A percentile compares a stretch with the other conserved stretches of the same genome.
Conservation (phyloP, 495 filamentous ascomycete genomes). For the Cetradonia linearis region DNA sequence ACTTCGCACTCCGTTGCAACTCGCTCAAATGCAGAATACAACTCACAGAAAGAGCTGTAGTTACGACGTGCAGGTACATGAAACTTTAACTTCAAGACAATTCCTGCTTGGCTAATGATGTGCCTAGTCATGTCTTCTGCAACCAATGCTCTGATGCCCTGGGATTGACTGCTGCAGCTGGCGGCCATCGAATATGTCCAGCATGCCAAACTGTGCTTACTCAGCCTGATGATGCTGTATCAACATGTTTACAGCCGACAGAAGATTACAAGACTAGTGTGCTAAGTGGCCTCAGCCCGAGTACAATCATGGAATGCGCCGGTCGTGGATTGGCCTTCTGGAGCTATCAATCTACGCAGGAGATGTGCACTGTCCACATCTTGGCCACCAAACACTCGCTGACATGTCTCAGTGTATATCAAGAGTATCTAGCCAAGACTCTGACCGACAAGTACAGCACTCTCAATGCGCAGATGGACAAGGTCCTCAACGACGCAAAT, state of each 20-base stretch:
- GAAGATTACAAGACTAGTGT: conserved; percentile 94
- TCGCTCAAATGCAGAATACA: conserved; percentile 65
- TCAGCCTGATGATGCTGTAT: conserved; percentile 69
- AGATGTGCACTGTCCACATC: conserved; percentile 50
- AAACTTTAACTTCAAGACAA: not conserved
- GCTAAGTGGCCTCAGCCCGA: conserved; percentile 74
- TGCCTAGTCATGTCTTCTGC: conserved; percentile 75
- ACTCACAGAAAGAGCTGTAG: conserved; percentile 66
- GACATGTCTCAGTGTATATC: conserved; percentile 54
- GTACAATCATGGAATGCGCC: conserved; percentile 82
- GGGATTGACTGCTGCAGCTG: conserved; percentile 50
- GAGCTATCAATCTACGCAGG: conserved; percentile 83
- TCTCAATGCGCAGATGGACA: conserved; percentile 65
- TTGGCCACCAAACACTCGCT: conserved; percentile 15
- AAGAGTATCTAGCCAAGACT: conserved; percentile 62
- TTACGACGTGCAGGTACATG: conserved; percentile 79
- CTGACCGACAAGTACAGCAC: conserved; percentile 64
- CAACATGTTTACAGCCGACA: conserved; percentile 66
- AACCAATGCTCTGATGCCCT: conserved; percentile 58
- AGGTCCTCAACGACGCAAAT: conserved; percentile 73
- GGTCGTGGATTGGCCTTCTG: conserved; percentile 77
- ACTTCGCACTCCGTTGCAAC: conserved; percentile 71
- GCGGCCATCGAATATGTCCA: conserved; percentile 57
- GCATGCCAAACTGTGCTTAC: conserved; percentile 64
- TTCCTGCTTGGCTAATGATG: not conserved